These are phyloP conservation scores for Mycena capillaripes DNA, from an alignment of 768 basidiomycete species.

Conservation along the genomic window DNA sequence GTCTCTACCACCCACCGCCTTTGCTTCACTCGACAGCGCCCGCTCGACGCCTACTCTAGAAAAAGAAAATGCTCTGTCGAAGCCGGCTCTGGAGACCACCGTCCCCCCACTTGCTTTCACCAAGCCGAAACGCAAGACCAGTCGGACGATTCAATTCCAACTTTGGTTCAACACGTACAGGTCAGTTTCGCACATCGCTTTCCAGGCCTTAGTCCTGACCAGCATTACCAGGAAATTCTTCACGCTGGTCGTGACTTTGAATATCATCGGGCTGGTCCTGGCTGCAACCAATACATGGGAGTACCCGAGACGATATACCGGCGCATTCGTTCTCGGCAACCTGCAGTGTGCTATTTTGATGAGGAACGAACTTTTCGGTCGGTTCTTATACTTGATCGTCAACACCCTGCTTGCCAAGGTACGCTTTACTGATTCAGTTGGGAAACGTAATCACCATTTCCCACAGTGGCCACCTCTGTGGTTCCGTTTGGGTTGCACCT, in stretches of 20 bases:
- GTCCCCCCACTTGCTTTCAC: constrained; percentile 23
- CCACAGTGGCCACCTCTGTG: constrained; percentile 67
- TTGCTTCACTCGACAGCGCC: neutral
- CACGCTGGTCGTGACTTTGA: constrained; percentile 69
- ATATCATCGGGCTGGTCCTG: constrained; percentile 70
- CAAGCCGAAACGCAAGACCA: constrained; percentile 56
- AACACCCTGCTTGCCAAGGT: constrained; percentile 87
- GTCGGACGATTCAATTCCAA: constrained; percentile 70
- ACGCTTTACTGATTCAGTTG: neutral
- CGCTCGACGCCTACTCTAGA: neutral
- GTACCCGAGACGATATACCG: constrained; percentile 76
- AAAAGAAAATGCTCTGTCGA: neutral
- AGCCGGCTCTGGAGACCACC: neutral
- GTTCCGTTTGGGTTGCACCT: constrained; percentile 80
- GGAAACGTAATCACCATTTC: neutral
- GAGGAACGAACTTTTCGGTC: constrained; percentile 87
- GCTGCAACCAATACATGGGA: constrained; percentile 76
- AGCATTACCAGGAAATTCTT: constrained; percentile 74
- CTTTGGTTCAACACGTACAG: constrained; percentile 88
- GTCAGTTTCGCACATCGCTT: constrained; percentile 48
- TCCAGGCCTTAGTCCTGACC: neutral
- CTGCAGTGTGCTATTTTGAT: constrained; percentile 79
- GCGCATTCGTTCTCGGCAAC: constrained; percentile 83
- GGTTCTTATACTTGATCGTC: constrained; percentile 76
- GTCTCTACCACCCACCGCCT: neutral